Percentiles rank a stretch among this genome's conserved stretches.
phyloP scores from a whole-genome alignment of 805 yeast species.

The Kuraishia floccosa region DNA sequence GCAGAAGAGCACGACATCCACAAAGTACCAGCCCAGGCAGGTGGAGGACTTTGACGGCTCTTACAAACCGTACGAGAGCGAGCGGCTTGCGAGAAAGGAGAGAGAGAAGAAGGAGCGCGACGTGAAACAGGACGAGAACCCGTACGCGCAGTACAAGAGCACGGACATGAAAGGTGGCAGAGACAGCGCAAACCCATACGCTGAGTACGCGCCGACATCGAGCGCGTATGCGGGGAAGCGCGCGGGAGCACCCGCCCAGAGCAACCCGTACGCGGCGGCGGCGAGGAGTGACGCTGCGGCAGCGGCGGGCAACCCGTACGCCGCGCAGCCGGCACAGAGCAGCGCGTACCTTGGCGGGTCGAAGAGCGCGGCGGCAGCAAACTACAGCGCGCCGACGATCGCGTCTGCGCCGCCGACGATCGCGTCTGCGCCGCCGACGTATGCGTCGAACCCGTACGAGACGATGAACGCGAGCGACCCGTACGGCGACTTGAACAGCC shows the following conservation, averaged over 20 bases:
- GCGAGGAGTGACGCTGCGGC: not conserved
- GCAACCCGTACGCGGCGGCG: not conserved
- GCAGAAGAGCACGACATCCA: slow-evolving; percentile 11
- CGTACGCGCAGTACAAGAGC: not conserved
- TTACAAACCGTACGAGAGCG: not conserved
- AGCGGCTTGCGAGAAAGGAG: not conserved
- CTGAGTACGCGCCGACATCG: not conserved
- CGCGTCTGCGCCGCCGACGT: slow-evolving; percentile 7
- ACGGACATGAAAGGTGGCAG: no score
- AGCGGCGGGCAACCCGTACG: not conserved
- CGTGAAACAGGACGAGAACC: not conserved
- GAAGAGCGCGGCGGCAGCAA: not conserved
- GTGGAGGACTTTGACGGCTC: not conserved
- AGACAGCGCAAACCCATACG: no score
- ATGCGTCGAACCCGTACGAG: slow-evolving; percentile 1
- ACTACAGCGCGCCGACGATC: slow-evolving; percentile 5
- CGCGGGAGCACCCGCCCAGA: not conserved
- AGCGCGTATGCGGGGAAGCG: not conserved
- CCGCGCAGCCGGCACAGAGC: not conserved
- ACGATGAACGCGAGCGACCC: not conserved
- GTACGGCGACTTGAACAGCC: slow-evolving; percentile 3
- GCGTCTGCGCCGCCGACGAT: slow-evolving; percentile 10
- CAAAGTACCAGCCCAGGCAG: not conserved
- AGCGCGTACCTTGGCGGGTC: not conserved
- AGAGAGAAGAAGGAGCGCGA: not conserved